Percentiles rank a stretch among this genome's conserved stretches.
phyloP scores from a whole-genome alignment of 2,329 filamentous ascomycete genomes.

The Cercospora berteroae region DNA sequence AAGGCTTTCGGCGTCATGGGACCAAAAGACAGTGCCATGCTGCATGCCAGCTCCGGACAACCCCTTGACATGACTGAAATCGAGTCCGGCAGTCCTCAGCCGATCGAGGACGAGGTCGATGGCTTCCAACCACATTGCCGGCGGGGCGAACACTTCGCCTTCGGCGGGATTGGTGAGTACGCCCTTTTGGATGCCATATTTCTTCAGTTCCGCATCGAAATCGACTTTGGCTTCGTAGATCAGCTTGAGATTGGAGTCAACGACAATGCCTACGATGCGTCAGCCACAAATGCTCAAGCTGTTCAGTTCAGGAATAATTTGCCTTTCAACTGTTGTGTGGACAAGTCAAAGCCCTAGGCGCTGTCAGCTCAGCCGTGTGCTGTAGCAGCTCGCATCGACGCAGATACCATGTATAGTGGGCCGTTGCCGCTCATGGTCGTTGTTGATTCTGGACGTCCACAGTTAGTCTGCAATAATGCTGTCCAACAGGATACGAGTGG shows the following conservation, averaged over 20 bases:
- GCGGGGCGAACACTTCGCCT: slow-evolving; percentile 87
- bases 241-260: slow-evolving; percentile 77
- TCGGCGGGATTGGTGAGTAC: slow-evolving; percentile 78
- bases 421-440: neutral
- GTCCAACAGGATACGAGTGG: neutral
- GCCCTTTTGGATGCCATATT: slow-evolving; percentile 75
- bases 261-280: slow-evolving; percentile 65
- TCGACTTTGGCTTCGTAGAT: slow-evolving; percentile 86
- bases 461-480: neutral
- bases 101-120: slow-evolving; percentile 79
- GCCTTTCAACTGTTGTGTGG: slow-evolving; percentile 95
- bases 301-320: neutral
- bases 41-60: slow-evolving; percentile 94
- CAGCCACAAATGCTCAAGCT: neutral
- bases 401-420: slow-evolving; percentile 23
- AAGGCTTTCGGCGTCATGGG: slow-evolving; percentile 62
- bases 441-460: neutral
- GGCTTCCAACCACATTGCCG: slow-evolving; percentile 92
- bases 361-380: neutral
- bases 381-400: neutral
- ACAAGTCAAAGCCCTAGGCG: slow-evolving; percentile 77
- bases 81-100: slow-evolving; percentile 66
- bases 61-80: slow-evolving; percentile 72
- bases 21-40: slow-evolving; percentile 97
- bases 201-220: slow-evolving; percentile 80